Evolutionary conservation across 2,329 filamentous ascomycete genomes (phyloP), one percentile per base, ranked within the genome.

Genomic region (Aspergillus oerlinghausenensis): DNA sequence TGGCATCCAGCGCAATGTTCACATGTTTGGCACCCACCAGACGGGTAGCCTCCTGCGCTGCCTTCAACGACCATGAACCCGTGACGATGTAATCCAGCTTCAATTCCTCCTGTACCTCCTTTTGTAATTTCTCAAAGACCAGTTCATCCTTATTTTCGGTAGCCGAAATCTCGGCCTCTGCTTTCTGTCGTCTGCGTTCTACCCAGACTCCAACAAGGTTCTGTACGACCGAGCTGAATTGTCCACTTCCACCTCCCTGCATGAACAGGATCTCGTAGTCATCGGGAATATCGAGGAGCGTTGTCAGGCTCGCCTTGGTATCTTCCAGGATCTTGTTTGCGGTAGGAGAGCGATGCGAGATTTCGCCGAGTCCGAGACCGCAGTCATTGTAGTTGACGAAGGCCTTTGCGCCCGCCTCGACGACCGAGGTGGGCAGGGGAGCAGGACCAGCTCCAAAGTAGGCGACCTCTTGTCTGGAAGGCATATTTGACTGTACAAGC

Each of bases 391-490:
- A 96, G 80, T 97, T 89, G 62, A 96, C 75, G 4, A 97, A 85
- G 1, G 89, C 89, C 70, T 85, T 73, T 1, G 91, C 86, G 51
- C 90, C 92, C 48, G 80, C 81, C 73, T 94, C 85, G 51, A 97
- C 84, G 23, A 97, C 89, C 3, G 84, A 77, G 11, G 90, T 95
- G 25, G 92, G 92, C 19, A 97, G 82, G 32, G 85, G 80, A n/a
- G 93, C 92, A 50, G 93, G 93, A 61, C 93, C 93, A 53, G 93
- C 92, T 60, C 92, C 92, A 66, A 96, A 96, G 77, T 95, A 94
- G 63, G 87, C 83, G 71, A 94, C 84, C 62, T 93, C 87, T 65
- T 85, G 80, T 75, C 90, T 82, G 21, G 43, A 47, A 23, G 43
- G 43, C 43, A 47, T 47, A 7, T 23, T 47, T 26, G 21, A 23